phyloP scores from a whole-genome alignment of 179 eudicot species.

The Vitellaria paradoxa region DNA sequence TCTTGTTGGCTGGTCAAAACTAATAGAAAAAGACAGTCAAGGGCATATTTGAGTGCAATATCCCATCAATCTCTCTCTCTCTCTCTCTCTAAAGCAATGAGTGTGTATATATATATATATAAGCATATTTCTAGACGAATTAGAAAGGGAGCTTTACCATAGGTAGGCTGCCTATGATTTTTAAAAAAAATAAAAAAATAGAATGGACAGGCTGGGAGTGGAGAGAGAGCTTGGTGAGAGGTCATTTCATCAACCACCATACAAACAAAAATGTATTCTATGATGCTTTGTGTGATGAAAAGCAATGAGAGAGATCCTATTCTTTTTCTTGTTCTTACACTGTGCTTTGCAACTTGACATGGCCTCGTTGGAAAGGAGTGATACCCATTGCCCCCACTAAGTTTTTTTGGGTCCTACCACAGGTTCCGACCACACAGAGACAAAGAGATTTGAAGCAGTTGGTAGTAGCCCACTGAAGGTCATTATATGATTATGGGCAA shows the following conservation, averaged over 20 bases:
- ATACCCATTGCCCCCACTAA: conserved; percentile 12
- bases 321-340: neutral
- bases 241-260: conserved; percentile 28
- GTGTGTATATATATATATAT: neutral
- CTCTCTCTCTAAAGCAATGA: conserved; percentile 1
- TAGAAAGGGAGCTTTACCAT: no score
- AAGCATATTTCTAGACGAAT: neutral
- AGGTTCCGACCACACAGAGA: neutral
- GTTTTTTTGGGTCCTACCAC: neutral
- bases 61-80: conserved; percentile 24
- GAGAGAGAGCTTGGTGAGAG: conserved; percentile 24
- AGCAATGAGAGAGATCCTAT: conserved; percentile 6
- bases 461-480: conserved; percentile 9
- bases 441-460: neutral
- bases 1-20: conserved; percentile 25
- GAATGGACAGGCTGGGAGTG: neutral
- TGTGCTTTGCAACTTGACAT: conserved; percentile 13
- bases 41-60: conserved; percentile 26
- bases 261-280: conserved; percentile 1
- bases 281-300: conserved; percentile 17
- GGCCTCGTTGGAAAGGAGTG: conserved; percentile 10
- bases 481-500: neutral
- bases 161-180: no score
- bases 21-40: conserved; percentile 15
- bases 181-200: no score